Base-by-base conservation (phyloP, 2,329 filamentous ascomycete genomes). In the Colletotrichum phormii region DNA sequence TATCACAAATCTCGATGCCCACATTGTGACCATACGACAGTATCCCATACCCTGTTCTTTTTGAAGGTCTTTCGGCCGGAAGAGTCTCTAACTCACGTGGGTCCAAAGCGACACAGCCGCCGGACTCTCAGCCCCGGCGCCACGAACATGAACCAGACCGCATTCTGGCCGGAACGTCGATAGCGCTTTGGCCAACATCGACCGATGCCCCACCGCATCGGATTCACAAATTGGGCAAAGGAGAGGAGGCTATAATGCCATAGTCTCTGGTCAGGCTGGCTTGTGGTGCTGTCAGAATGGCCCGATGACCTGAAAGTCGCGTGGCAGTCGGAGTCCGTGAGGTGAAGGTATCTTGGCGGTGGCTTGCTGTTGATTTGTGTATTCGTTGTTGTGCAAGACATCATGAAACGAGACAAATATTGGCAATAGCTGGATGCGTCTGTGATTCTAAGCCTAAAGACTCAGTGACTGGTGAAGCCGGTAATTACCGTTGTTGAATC, bases 261-360 rank as follows among this genome's bases (percentile, higher is more conserved):
- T 53, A 63, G 46, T 53, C 9, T 26, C 29, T 35, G 58, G 42
- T 31, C 55, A 68, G 35, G 69, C 58, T 68, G 37, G 3, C 8
- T n/a, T 22, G 12, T 35, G 29, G 22, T 29, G 51, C 31, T 26
- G 53, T 59, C 31, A 60, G 35, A 18, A 69, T 72, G 31, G 37
- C 64, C 58, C 9, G 58, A 68, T 58, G 31, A 5, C 22, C 26
- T 22, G 12, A 22, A 62, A 8, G 24, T 49, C 58, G 64, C 53
- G 53, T 71, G 64, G 54, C 29, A 64, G 42, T 37, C 5, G 5
- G 46, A 42, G 53, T 54, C 31, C 4, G 22, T 42, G 29, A 33
- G 12, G 35, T 9, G n/a, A 5, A 37, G 53, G 53, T 29, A 24
- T 42, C 54, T 42, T 13, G 15, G 37, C n/a, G 11, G 54, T 33